Evolutionary conservation across 1,139 yeast genomes (phyloP).

Genomic region (Kodamaea anthophila): DNA sequence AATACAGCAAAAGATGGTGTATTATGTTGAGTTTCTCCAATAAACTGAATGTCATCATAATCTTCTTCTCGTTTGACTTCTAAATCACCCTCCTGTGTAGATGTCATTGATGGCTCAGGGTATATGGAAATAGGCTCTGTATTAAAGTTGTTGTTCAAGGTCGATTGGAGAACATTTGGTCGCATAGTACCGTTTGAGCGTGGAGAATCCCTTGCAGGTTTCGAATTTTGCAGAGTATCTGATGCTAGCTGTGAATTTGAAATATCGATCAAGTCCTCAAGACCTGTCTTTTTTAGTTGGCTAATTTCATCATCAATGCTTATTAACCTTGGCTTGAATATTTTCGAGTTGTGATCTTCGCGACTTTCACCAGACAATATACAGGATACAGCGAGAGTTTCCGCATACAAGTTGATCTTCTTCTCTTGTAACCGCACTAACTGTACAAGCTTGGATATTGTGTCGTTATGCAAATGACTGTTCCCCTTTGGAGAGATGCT

Average conservation of each 20-base stretch:
- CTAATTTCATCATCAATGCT: slow-evolving; percentile 4
- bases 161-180: too few relatives aligned
- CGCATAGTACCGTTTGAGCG: too few relatives aligned
- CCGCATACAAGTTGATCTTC: slow-evolving; percentile 10
- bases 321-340: slow-evolving; percentile 5
- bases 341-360: slow-evolving; percentile 6
- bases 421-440: slow-evolving; percentile 10
- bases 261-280: slow-evolving; percentile 2
- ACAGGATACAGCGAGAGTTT: slow-evolving; percentile 7
- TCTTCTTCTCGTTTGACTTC: too few relatives aligned
- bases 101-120: too few relatives aligned
- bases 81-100: slow-evolving; percentile 4
- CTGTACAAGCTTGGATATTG: slow-evolving; percentile 3
- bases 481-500: neutral
- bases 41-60: neutral
- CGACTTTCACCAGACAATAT: slow-evolving; percentile 6
- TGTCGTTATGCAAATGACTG: neutral
- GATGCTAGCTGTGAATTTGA: too few relatives aligned
- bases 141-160: too few relatives aligned
- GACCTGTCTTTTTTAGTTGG: slow-evolving; percentile 2
- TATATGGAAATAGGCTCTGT: too few relatives aligned
- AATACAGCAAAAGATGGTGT: too few relatives aligned
- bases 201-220: too few relatives aligned
- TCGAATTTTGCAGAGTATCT: too few relatives aligned
- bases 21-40: neutral